Conservation (phyloP, 2,329 filamentous ascomycete genomes). For the Fusarium drepaniforme region DNA sequence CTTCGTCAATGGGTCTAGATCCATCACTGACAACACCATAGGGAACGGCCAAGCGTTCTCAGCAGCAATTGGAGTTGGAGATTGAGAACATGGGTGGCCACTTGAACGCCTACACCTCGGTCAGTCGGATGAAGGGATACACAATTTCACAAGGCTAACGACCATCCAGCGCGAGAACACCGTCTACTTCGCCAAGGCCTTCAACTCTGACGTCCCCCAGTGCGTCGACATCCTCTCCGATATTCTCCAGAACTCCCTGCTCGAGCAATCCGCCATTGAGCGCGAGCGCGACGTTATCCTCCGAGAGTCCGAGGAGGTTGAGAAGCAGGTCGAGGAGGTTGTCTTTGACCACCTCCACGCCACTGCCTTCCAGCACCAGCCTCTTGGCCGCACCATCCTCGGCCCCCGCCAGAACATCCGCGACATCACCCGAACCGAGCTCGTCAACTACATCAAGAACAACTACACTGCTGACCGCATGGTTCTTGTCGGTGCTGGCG, state of each 20-base stretch:
- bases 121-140: conserved; percentile 63
- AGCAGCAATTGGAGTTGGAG: conserved; percentile 98
- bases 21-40: conserved; percentile 50
- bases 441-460: conserved; percentile 97
- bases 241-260: conserved; percentile 99
- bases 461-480: conserved; percentile 99
- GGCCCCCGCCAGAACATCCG: conserved; percentile 98
- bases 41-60: conserved; percentile 94
- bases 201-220: conserved; percentile 97
- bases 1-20: conserved; percentile 35
- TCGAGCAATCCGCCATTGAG: conserved; percentile 92
- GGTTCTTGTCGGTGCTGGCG: conserved; percentile 96
- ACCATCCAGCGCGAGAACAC: conserved; percentile 89
- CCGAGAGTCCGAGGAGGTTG: conserved; percentile 98
- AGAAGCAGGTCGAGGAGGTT: conserved; percentile 99
- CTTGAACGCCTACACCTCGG: conserved; percentile 99
- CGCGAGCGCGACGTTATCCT: conserved; percentile 99
- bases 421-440: conserved; percentile 91
- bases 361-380: conserved; percentile 96
- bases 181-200: conserved; percentile 99
- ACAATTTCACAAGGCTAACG: conserved; percentile 41
- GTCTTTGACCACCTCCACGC: conserved; percentile 99
- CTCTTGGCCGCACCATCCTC: conserved; percentile 96
- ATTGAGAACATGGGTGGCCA: conserved; percentile 99
- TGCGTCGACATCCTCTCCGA: conserved; percentile 98